Evolutionary conservation across 306 rosid genomes (phyloP), one percentile per base, ranked within the genome.

Genomic region (Cicer arietinum): DNA sequence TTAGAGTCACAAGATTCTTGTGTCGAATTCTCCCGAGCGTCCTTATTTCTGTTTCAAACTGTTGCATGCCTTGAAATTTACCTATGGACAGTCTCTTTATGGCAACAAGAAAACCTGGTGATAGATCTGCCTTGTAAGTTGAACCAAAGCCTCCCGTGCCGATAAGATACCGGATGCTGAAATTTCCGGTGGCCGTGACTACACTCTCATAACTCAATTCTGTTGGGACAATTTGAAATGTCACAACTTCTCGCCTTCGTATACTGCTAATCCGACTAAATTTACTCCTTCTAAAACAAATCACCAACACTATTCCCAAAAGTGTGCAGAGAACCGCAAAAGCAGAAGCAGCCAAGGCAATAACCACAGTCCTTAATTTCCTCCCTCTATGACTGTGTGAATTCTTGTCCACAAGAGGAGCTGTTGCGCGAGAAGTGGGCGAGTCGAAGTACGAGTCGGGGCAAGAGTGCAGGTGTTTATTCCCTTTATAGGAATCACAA

Each of bases 71-170:
- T 74, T 88, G 95, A 82, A 88, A 82, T 74, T 82, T 85, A 67
- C 96, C 90, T 8, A 90, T 78, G 16, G 84, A 85, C 73, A 86
- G 82, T 69, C 89, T 85, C 83, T 90, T 90, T 16, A 90, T 84
- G 44, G 96, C 96, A 67, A 88, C 90, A 20, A 79, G 75, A 64
- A 80, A 84, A 43, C 86, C 91, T 4, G 90, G 89, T 22, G 67
- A 80, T 39, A 86, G 79, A 79, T 90, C 90, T 51, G 89, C 96
- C 84, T 86, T 90, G 89, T 88, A 90, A 1, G 96, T 90, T 9
- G 90, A 84, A 16, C 96, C 96, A 50, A 90, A 90, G 14, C 96
- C 92, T 7, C 96, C 96, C 0, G 86, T 75, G 25, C 96, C 96
- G 2, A 88, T 90, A 11, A 85, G 85, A 75, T 88, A 79, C 62